Evolutionary conservation across 495 filamentous ascomycete species (phyloP), one percentile per base, ranked within the genome.

Genomic region (Talaromyces stipitatus): DNA sequence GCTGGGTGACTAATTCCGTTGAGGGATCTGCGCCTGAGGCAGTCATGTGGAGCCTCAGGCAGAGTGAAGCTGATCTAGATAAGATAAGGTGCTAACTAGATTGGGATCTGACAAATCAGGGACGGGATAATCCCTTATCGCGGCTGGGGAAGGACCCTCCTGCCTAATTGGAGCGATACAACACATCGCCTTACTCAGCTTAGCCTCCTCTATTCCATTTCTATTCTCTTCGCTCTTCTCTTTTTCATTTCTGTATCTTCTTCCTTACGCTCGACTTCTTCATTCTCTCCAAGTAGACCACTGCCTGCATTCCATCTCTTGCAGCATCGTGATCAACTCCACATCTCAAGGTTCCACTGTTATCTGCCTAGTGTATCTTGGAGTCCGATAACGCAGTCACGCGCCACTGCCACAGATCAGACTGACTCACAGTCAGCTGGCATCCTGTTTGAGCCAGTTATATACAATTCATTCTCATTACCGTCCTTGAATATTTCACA

Each of bases 311-410:
- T 14, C 3, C 16, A n/a, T n/a, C 24, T 23, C 16, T 46, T 16
- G 3, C 24, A 12, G 14, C 14, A 11, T 20, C 12, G 10, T 1
- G 22, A 14, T 48, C 22, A 8, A 26, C 30, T 48, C 24, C 45
- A 24, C n/a, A 41, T 41, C 18, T 41, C 33, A 41, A 41, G 36
- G 36, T 41, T 38, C 33, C 33, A 16, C 36, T 41, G 36, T 18
- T 41, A 41, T 41, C 36, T 41, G 36, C 36, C 36, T 41, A 41
- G 36, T 41, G 36, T 16, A 18, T 41, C 45, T 26, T n/a, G 18
- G 45, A 8, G 45, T 48, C 45, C 45, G 45, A 48, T 48, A 48
- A 48, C 45, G 45, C 45, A 48, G 45, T 48, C 45, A 48, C 45
- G 45, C 45, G 45, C 45, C 24, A 48, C 23, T 24, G 20, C 45